These are phyloP conservation scores for Plectosphaerella plurivora DNA, from an alignment of 2,329 filamentous ascomycete genomes.

Conservation along the genomic window DNA sequence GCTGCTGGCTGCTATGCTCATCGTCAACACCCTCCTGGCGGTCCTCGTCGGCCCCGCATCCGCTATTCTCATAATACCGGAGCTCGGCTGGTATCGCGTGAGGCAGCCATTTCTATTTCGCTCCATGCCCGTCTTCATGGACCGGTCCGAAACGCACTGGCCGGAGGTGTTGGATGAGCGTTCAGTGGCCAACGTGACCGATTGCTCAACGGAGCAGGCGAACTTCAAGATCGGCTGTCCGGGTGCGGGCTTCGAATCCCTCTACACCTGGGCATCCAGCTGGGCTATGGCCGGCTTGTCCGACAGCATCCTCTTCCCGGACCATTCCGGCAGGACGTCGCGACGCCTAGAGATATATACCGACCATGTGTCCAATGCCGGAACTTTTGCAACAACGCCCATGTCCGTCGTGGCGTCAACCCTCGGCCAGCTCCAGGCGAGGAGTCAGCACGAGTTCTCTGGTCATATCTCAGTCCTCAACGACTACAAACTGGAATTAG, in stretches of 20 bases:
- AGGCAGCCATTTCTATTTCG: background rate
- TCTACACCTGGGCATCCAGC: slow-evolving; percentile 1
- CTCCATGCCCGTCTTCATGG: background rate
- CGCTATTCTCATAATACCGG: slow-evolving; percentile 7
- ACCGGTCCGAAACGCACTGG: background rate
- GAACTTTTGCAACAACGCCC: background rate
- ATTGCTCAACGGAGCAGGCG: background rate
- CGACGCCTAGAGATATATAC: background rate
- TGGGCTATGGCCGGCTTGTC: background rate
- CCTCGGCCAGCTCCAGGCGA: background rate
- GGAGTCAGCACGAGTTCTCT: background rate
- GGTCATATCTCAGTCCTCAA: background rate
- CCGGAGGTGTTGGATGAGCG: background rate
- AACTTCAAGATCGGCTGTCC: background rate
- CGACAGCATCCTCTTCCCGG: background rate
- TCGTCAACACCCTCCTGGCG: slow-evolving; percentile 5
- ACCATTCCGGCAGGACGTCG: background rate
- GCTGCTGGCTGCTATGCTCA: background rate
- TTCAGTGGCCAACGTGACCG: background rate
- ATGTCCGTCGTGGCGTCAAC: background rate
- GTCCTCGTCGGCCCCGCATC: slow-evolving; percentile 9
- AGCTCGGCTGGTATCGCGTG: slow-evolving; percentile 1
- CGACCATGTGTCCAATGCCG: background rate
- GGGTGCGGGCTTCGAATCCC: slow-evolving; percentile 1
- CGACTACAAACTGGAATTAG: background rate